phyloP scores from a whole-genome alignment of 306 rosid genomes.

The Geum urbanum region DNA sequence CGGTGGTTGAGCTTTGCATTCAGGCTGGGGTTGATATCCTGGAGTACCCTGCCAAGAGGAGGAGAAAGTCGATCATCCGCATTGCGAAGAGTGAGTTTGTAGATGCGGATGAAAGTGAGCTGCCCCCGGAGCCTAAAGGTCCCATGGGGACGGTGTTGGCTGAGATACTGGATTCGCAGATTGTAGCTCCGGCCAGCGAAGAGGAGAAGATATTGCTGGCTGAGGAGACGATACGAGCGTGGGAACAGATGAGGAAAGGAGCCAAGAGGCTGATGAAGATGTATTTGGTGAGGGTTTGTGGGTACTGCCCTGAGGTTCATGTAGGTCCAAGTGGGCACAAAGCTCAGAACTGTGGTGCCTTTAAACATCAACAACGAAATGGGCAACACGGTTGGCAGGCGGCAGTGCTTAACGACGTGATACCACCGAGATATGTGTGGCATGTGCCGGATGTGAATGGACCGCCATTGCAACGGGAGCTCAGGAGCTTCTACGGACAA shows the following conservation, averaged over 20 bases:
- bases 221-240: conserved; percentile 71
- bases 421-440: conserved; percentile 94
- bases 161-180: conserved; percentile 62
- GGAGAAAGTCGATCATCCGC: conserved; percentile 87
- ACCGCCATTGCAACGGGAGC: conserved; percentile 67
- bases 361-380: conserved; percentile 91
- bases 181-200: conserved; percentile 40
- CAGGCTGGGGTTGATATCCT: conserved; percentile 85
- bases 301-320: conserved; percentile 93
- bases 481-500: conserved; percentile 76
- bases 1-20: conserved; percentile 83
- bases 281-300: conserved; percentile 85
- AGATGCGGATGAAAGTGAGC: conserved; percentile 92
- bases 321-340: conserved; percentile 76
- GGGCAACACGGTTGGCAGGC: conserved; percentile 99
- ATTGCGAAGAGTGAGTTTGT: conserved; percentile 65
- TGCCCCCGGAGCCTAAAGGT: conserved; percentile 47
- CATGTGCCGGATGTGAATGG: conserved; percentile 86
- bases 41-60: conserved; percentile 71
- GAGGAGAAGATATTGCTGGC: conserved; percentile 52
- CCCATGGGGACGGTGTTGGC: conserved; percentile 43
- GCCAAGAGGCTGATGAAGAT: conserved; percentile 67
- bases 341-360: conserved; percentile 93
- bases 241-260: conserved; percentile 82
- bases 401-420: conserved; percentile 76